These are phyloP conservation scores for Hygrocybe coccinea DNA, from an alignment of 768 basidiomycete species.

Conservation along the genomic window DNA sequence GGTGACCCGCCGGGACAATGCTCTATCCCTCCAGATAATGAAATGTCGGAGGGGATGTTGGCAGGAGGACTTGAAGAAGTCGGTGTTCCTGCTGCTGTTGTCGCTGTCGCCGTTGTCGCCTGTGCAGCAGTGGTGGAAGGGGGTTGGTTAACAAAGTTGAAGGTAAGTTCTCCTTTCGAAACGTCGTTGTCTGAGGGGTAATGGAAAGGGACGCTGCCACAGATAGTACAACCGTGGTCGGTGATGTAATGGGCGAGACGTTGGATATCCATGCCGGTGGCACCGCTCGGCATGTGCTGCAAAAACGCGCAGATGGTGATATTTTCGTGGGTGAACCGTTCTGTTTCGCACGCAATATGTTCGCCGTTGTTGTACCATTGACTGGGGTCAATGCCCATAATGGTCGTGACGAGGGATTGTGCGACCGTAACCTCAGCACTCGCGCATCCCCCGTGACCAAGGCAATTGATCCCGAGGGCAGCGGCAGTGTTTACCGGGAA, in stretches of 20 bases:
- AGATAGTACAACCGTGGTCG: constrained; percentile 1
- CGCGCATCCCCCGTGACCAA: too few species aligned
- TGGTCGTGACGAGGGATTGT: background rate
- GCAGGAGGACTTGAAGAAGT: too few species aligned
- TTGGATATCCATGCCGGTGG: constrained; percentile 3
- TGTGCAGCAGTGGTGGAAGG: background rate
- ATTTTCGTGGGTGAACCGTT: background rate
- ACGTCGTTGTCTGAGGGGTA: constrained; percentile 4
- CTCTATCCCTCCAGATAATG: too few species aligned
- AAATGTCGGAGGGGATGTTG: too few species aligned
- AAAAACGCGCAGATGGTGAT: constrained; percentile 2
- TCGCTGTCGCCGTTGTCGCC: background rate
- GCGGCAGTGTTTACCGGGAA: background rate
- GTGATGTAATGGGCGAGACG: constrained; percentile 1
- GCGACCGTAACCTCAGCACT: background rate
- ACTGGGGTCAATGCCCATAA: constrained; percentile 1
- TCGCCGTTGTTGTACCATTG: constrained; percentile 1
- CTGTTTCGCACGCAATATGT: background rate
- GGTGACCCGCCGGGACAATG: too few species aligned
- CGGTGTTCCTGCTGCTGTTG: background rate
- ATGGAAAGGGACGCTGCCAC: constrained; percentile 6
- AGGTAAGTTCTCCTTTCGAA: constrained; percentile 5
- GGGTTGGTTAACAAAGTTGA: background rate
- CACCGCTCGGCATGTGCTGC: constrained; percentile 2
- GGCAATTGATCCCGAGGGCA: too few species aligned